Conservation (phyloP, 495 filamentous ascomycete genomes). For the Hyaloscypha finlandica region DNA sequence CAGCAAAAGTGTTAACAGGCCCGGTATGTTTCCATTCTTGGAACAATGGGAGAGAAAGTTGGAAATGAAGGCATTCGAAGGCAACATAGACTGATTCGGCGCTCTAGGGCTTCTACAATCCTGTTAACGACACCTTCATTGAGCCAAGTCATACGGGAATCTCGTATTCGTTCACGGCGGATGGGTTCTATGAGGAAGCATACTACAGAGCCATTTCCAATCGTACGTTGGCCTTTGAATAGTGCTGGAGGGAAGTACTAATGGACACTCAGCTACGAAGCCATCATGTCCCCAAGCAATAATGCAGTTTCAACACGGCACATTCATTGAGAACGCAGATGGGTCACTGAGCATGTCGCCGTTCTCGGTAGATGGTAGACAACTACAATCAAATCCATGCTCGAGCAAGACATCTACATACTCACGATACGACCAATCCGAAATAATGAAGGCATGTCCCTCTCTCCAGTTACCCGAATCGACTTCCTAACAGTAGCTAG, state of each 20-base stretch:
- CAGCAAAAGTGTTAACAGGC: constrained; percentile 69
- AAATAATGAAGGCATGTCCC: constrained; percentile 37
- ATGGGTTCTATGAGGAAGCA: constrained; percentile 74
- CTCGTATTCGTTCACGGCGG: constrained; percentile 75
- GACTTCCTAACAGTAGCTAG: constrained; percentile 40
- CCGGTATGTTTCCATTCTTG: constrained; percentile 55
- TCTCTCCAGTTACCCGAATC: constrained; percentile 1
- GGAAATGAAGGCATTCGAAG: constrained; percentile 18
- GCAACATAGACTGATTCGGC: constrained; percentile 12
- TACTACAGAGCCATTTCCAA: constrained; percentile 74
- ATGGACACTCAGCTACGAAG: constrained; percentile 48
- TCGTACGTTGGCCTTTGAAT: constrained; percentile 51
- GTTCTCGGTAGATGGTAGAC: constrained; percentile 69
- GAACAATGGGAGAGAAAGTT: constrained; percentile 16
- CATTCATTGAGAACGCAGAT: constrained; percentile 46
- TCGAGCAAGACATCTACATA: constrained; percentile 53
- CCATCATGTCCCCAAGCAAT: constrained; percentile 69
- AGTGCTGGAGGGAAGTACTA: constrained; percentile 8
- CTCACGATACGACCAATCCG: constrained; percentile 69
- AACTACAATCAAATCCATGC: constrained; percentile 71
- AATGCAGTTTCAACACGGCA: constrained; percentile 80
- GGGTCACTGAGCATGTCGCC: constrained; percentile 63
- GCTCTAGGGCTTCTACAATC: constrained; percentile 71
- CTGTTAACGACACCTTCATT: constrained; percentile 64
- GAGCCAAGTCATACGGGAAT: constrained; percentile 75